These are phyloP conservation scores for Boechera retrofracta DNA, from an alignment of 345 rosid genomes.

Conservation along the genomic window DNA sequence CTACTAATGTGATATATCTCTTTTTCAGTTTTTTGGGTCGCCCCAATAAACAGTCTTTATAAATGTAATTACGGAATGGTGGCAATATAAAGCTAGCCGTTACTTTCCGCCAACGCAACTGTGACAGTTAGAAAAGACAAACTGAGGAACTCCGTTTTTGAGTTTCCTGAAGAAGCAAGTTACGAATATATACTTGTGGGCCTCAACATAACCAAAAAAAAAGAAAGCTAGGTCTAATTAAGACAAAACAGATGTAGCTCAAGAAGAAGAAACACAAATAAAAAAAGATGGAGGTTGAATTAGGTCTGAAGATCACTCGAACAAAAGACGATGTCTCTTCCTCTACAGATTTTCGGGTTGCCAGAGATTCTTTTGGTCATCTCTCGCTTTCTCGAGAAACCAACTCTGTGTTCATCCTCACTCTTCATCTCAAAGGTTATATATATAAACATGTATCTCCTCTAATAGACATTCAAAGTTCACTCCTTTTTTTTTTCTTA, in stretches of 20 bases:
- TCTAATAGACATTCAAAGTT: too few species aligned
- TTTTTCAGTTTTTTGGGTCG: too few species aligned
- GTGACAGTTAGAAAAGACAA: conserved; percentile 2
- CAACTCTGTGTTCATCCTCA: conserved; percentile 61
- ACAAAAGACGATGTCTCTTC: conserved; percentile 65
- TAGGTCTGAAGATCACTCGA: conserved; percentile 78
- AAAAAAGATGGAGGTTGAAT: conserved; percentile 73
- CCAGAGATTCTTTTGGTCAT: conserved; percentile 55
- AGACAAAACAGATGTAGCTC: not conserved
- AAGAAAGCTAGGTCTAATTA: not conserved
- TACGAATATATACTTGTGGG: conserved; percentile 39
- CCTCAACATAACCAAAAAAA: not conserved
- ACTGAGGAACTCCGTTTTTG: not conserved
- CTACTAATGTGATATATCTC: too few species aligned
- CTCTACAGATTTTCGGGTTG: conserved; percentile 52
- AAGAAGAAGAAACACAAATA: not conserved
- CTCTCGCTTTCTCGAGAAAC: conserved; percentile 72
- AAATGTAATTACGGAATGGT: too few species aligned
- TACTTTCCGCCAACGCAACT: conserved; percentile 9
- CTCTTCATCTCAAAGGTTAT: conserved; percentile 72
- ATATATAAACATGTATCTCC: not conserved
- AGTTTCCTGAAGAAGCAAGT: conserved; percentile 31
- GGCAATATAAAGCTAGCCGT: too few species aligned
- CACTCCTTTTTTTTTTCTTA: not conserved
- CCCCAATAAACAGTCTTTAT: too few species aligned